Base-by-base conservation (phyloP, 1,284 basidiomycete species). In the Jaminaea rosea region DNA sequence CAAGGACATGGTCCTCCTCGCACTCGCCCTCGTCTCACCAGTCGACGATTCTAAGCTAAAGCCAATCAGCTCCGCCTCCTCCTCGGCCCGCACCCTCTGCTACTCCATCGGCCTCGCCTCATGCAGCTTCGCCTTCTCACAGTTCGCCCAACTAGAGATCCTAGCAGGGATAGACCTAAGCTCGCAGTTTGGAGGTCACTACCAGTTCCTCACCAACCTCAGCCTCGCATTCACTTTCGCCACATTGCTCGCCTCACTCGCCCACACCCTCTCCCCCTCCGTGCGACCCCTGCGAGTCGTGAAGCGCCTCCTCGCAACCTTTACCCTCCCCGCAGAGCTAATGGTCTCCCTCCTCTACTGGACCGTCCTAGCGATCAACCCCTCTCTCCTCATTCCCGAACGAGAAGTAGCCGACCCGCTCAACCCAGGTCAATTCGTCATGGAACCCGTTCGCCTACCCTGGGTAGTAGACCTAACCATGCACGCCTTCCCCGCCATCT, bases 341-440 rank as follows among this genome's bases (percentile, higher is more conserved):
- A 21, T 67, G 21, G 61, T 68, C 53, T 55, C 64, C 5, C 7
- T 59, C 15, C 50, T 68, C 13, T 68, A 66, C 51, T 68, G 65
- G 65, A 52, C 56, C 1, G 48, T 68, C 3, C 24, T 58, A 8
- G 13, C 45, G 4, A 52, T 63, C 49, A 51, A 62, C 44, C 59
- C 59, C 34, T 52, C 56, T 10, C 46, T 66, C 2, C 26, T 68
- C 39, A 51, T 66, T 39, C 60, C 55, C n/a, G 58, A 58, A 26
- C 53, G 27, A 42, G 28, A 50, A 37, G 44, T 55, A 15, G 51
- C 52, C 44, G 60, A 67, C 34, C 61, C 63, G 6, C 11, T 42
- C 26, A 60, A 65, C 34, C 63, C 65, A 2, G 62, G 56, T 3
- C 64, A 60, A 49, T 50, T 62, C 15, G 46, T 66, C 1, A 47